A percentile compares a stretch with the other conserved stretches of the same genome.
These are phyloP conservation scores for Drechslerella coelobrocha DNA, from an alignment of 2,329 filamentous ascomycete genomes.

Conservation along the genomic window DNA sequence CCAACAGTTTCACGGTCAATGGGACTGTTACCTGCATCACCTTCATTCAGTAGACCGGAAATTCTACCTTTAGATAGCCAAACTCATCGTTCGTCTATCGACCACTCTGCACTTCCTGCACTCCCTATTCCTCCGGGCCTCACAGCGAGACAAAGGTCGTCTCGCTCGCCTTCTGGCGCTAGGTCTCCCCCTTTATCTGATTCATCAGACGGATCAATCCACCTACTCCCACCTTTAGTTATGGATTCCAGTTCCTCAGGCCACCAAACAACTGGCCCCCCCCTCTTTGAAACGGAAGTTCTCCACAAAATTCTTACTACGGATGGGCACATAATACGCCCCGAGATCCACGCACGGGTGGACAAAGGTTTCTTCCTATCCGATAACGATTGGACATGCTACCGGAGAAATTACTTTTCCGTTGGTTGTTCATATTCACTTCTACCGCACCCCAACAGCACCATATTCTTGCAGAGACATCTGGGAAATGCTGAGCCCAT, in stretches of 20 bases:
- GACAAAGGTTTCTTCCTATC: conserved; percentile 87
- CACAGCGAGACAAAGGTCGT: conserved; percentile 40
- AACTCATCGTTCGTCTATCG: conserved; percentile 39
- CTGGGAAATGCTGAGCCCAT: conserved; percentile 64
- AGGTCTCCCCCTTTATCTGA: conserved; percentile 45
- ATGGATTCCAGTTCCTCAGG: conserved; percentile 37
- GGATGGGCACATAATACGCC: conserved; percentile 67
- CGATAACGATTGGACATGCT: conserved; percentile 89
- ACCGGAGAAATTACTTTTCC: conserved; percentile 83
- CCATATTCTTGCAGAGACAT: conserved; percentile 31
- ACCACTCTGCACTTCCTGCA: conserved; percentile 39
- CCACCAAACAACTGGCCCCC: conserved; percentile 62
- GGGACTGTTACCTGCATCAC: conserved; percentile 37
- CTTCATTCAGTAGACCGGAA: conserved; percentile 39
- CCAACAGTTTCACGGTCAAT: conserved; percentile 43
- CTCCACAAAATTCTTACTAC: conserved; percentile 69
- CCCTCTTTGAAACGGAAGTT: conserved; percentile 63
- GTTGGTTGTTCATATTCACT: conserved; percentile 80
- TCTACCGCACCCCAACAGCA: conserved; percentile 62
- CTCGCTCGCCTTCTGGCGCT: conserved; percentile 45
- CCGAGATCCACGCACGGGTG: conserved; percentile 78
- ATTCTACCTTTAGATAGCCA: conserved; percentile 29
- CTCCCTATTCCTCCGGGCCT: conserved; percentile 35
- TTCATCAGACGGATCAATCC: conserved; percentile 41
- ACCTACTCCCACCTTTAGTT: conserved; percentile 51